Evolutionary conservation across 805 yeast species (phyloP), one percentile per base, ranked within the genome.

Genomic region (Cyberlindnera maclurae): DNA sequence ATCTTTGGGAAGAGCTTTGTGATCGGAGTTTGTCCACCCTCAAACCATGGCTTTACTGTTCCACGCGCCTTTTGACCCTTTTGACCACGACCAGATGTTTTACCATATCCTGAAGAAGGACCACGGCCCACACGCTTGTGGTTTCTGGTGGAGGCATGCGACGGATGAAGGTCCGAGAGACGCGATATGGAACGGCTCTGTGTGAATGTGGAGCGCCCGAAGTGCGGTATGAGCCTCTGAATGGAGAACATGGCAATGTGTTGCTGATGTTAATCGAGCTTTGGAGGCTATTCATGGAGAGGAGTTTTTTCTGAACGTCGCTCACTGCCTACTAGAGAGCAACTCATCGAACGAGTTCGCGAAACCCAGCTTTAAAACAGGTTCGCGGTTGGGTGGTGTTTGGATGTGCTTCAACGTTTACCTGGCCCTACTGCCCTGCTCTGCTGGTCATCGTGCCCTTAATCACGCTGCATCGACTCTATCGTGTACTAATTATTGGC

Each of bases 1-100:
- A 81, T 68, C 58, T 90, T 90, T 36, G 49, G 97, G 95, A 63
- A 86, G 79, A 49, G 83, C 66, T 62, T 83, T 75, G 61, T 78
- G 77, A 57, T 82, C 18, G 97, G 97, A 2, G 97, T 93, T 60
- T 93, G 98, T 59, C 98, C 97, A 77, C 98, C 98, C 69, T 93
- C 98, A 59, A 90, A 87, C 90, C 95, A 86, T 42, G 82, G 76
- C 40, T 88, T 90, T 24, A 90, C 90, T 31, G 80, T 75, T 29
- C 90, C 84, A 64, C 97, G 77, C 10, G 97, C 96, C 66, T 90
- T 90, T 61, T 90, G 97, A 77, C 98, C 98, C 67, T 93, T 93
- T 56, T 86, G 95, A 70, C 98, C 98, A 61, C 97, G 75, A 35
- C 96, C 95, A 6, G 97, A 78, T 4, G 97, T 93, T 63, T 90